Evolutionary conservation across 768 basidiomycete species (phyloP), one percentile per base, ranked within the genome.

Genomic region (Serendipita vermifera): DNA sequence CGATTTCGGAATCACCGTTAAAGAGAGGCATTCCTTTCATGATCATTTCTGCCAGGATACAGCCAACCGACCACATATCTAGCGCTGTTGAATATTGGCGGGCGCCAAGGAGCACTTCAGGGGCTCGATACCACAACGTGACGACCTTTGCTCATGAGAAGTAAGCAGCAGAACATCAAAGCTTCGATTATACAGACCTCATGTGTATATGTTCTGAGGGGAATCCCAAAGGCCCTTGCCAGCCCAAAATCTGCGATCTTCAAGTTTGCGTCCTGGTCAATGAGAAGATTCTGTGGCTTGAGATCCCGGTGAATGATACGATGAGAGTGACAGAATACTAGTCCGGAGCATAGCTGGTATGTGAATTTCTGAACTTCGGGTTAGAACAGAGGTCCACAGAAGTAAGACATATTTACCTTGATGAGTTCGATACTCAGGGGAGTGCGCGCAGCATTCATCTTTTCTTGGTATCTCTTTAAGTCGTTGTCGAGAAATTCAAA

Each of bases 61-160:
- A 97, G 0, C 70, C 96, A 20, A 99, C 94, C n/a, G 90, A 93
- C 96, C 96, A 99, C 90, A 98, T 96, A 71, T 99, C 96, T 64
- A 99, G 87, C 2, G 91, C 89, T 2, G 96, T 99, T 14, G 90
- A 85, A 71, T 99, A 99, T 68, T 98, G 92, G 38, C 93, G 82
- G 3, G 89, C 86, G 29, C 94, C 94, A 1, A 99, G 82, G 17
- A 99, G 75, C 51, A 99, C 94, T 68, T 99, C 96, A 2, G 96
- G 96, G 3, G 94, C 90, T 48, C 96, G 89, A 67, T 99, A 99
- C 96, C 96, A 99, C 35, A 99, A 77, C 7, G 96, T 99, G 20
- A 99, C 96, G 46, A 99, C 96, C 96, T 99, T n/a, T n/a, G 66
- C 3, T 7, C 13, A 38, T 33, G 15, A 7, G 22, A 33, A 33